Evolutionary conservation across 768 basidiomycete species (phyloP), one percentile per base, ranked within the genome.

Genomic region (Kwoniella sp.): DNA sequence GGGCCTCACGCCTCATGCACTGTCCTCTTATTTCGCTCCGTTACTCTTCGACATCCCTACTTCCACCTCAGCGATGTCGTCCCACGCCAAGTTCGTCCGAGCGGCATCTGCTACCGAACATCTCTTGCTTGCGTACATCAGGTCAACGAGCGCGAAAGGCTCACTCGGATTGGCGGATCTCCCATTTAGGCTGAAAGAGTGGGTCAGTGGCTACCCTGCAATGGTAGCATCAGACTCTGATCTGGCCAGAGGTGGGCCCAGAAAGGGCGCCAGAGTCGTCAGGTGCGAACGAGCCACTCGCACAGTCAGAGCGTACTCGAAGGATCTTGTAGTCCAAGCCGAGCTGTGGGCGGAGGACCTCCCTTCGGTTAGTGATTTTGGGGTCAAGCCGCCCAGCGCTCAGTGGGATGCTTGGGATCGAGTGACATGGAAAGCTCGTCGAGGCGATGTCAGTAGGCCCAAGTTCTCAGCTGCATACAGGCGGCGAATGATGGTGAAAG

Each of bases 61-160:
- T 63, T 71, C 69, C n/a, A 63, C 51, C 41, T 84, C 22, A 86
- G 88, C 81, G 83, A 85, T 61, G 83, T 83, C 30, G 59, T 85
- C 86, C 8, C 91, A 90, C 76, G 74, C 83, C 23, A 83, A 85
- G 68, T 98, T 92, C 78, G 86, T 95, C 31, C 88, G 90, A 51
- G 85, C 91, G 17, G 88, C 89, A 3, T 87, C 88, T 37, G 95
- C 94, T 1, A 90, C 90, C 72, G 95, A 99, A 77, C 95, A 99
- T 70, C 83, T 99, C 55, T 83, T 97, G n/a, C 86, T 98, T 13
- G 86, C 91, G 0, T 95, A 89, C 79, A 89, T 98, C 63, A 87
- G 94, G 30, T 90, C 88, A 84, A 88, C 92, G 72, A 87, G 89
- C 63, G 83, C 86, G 4, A 68, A 76, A 4, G 62, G 58, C 4